Evolutionary conservation across 2,329 filamentous ascomycete species (phyloP).

Genomic region (Exophiala spinifera): DNA sequence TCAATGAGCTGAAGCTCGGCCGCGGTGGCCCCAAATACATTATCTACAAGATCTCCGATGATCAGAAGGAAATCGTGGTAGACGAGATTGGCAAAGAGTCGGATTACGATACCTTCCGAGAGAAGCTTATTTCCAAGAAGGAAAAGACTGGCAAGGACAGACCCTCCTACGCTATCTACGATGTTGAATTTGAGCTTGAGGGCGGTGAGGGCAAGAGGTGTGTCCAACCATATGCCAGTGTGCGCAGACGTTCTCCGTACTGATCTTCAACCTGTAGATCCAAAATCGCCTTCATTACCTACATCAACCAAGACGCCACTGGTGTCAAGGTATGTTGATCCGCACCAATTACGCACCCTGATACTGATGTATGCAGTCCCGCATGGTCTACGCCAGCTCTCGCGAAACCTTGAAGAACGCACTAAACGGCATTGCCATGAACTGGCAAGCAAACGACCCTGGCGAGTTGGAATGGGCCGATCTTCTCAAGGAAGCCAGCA

Average conservation of each 20-base stretch:
- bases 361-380: slow-evolving; percentile 35
- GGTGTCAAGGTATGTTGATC: slow-evolving; percentile 28
- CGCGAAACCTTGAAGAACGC: slow-evolving; percentile 49
- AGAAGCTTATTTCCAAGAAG: slow-evolving; percentile 43
- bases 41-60: slow-evolving; percentile 52
- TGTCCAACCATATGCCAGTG: slow-evolving; percentile 15
- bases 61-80: slow-evolving; percentile 50
- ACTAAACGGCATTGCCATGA: slow-evolving; percentile 39
- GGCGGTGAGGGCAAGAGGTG: slow-evolving; percentile 50
- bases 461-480: slow-evolving; percentile 36
- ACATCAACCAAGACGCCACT: slow-evolving; percentile 31
- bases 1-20: slow-evolving; percentile 49
- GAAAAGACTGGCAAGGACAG: slow-evolving; percentile 43
- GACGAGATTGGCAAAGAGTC: slow-evolving; percentile 44
- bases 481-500: slow-evolving; percentile 34
- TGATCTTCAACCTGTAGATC: slow-evolving; percentile 34
- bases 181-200: slow-evolving; percentile 49
- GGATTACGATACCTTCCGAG: slow-evolving; percentile 49
- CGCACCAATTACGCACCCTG: slow-evolving; percentile 11
- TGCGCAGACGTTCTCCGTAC: neutral
- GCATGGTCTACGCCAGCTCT: slow-evolving; percentile 52
- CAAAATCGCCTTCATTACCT: slow-evolving; percentile 52
- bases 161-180: slow-evolving; percentile 50
- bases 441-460: slow-evolving; percentile 35
- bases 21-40: slow-evolving; percentile 47